phyloP scores from a whole-genome alignment of 176 grass and related monocot species.

The Eleusine coracana region DNA sequence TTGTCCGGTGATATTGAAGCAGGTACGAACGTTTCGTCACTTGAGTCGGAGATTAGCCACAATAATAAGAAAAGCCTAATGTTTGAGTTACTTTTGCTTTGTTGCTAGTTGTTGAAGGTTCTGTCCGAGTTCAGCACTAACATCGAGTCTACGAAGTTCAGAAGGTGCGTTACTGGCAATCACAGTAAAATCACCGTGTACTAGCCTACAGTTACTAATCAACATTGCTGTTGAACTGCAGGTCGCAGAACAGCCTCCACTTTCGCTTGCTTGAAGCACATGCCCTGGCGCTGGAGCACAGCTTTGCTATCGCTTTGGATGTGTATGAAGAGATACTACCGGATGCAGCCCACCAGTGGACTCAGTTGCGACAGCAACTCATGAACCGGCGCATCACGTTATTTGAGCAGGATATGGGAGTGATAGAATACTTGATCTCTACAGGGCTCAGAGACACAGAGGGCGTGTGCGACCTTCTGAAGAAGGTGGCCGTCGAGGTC shows the following conservation, averaged over 20 bases:
- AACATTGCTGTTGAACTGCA: background rate
- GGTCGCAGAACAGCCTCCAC: background rate
- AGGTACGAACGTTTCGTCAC: too few species aligned
- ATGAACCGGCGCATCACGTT: background rate
- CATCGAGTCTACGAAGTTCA: too few species aligned
- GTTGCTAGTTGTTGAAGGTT: too few species aligned
- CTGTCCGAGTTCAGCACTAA: too few species aligned
- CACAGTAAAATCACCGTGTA: too few species aligned
- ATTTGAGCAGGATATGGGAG: background rate
- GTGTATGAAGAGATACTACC: background rate
- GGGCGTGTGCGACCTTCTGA: background rate
- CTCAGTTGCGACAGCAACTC: background rate
- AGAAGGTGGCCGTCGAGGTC: background rate
- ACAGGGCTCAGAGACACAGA: background rate
- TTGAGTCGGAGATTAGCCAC: too few species aligned
- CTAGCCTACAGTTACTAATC: too few species aligned
- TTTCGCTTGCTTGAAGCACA: background rate
- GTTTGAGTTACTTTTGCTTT: too few species aligned
- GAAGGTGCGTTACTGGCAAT: too few species aligned
- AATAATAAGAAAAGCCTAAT: too few species aligned
- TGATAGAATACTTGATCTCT: too few species aligned
- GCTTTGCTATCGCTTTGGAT: background rate
- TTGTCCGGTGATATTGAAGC: too few species aligned
- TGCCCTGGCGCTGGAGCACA: background rate
- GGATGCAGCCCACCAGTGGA: background rate